Percentiles rank a stretch among this genome's conserved stretches.
Evolutionary conservation across 345 rosid genomes (phyloP).

Genomic region (Syzygium grande): DNA sequence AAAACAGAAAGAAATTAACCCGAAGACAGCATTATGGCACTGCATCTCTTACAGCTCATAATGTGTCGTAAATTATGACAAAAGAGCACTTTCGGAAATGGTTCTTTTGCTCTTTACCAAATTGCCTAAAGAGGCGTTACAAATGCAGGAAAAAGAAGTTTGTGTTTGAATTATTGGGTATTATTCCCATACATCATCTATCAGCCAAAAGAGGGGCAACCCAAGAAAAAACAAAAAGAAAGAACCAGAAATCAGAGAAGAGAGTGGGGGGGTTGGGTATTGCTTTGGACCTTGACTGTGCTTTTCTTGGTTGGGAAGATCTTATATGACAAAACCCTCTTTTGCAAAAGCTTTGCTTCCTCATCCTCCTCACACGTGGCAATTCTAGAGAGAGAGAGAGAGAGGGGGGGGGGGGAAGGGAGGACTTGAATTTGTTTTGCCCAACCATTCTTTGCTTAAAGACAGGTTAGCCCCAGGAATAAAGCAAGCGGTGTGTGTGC

Average conservation of each 20-base stretch:
- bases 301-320: constrained; percentile 60
- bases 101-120: not conserved
- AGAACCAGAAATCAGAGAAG: not conserved
- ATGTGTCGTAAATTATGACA: not conserved
- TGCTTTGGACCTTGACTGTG: constrained; percentile 57
- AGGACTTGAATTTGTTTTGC: not conserved
- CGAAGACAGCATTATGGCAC: not conserved
- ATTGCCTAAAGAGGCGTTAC: constrained; percentile 6
- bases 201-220: not conserved
- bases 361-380: constrained; percentile 8
- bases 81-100: not conserved
- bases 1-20: not conserved
- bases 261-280: constrained; percentile 1
- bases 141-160: not conserved
- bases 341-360: constrained; percentile 25
- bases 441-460: constrained; percentile 78
- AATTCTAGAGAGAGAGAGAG: not conserved
- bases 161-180: not conserved
- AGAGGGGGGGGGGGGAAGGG: too few species aligned
- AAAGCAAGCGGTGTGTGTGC: constrained; percentile 28
- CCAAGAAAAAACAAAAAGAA: not conserved
- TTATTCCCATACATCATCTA: not conserved
- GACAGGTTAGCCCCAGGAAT: constrained; percentile 58
- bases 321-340: constrained; percentile 15
- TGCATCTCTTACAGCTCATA: constrained; percentile 1